Percentiles rank a stretch among this genome's conserved stretches.
Conservation (phyloP, 306 rosid species). For the Sicyos edulis region DNA sequence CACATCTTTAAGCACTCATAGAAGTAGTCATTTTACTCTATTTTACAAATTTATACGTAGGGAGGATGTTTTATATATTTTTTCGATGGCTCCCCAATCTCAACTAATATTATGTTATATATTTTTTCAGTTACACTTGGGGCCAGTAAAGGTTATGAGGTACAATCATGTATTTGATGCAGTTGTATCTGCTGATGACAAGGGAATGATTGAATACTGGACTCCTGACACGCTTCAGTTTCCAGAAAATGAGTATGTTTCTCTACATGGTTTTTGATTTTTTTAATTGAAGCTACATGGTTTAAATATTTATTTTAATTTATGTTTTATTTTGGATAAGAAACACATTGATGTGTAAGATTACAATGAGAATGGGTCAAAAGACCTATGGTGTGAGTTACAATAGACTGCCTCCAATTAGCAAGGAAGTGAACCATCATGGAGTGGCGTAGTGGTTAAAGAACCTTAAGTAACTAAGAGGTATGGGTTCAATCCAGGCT, state of each 20-base stretch:
- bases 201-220: conserved; percentile 93
- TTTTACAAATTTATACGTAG: not conserved
- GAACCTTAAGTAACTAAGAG: too few relatives aligned
- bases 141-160: conserved; percentile 81
- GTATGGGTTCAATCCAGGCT: too few relatives aligned
- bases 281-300: not conserved
- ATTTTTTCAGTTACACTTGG: conserved; percentile 59
- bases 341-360: too few relatives aligned
- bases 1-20: conserved; percentile 18
- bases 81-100: not conserved
- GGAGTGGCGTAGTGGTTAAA: too few relatives aligned
- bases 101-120: conserved; percentile 19
- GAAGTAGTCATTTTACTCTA: not conserved
- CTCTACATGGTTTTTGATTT: conserved; percentile 14
- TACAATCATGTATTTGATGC: conserved; percentile 63
- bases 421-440: too few relatives aligned
- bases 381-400: too few relatives aligned
- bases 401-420: too few relatives aligned
- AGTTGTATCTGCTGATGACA: conserved; percentile 73
- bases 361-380: too few relatives aligned
- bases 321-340: not conserved
- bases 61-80: not conserved
- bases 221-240: conserved; percentile 62
- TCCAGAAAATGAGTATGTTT: conserved; percentile 71
- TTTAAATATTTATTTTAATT: conserved; percentile 11